Base-by-base conservation (phyloP, 2,329 filamentous ascomycete species). In the Pezicula neosporulosa region DNA sequence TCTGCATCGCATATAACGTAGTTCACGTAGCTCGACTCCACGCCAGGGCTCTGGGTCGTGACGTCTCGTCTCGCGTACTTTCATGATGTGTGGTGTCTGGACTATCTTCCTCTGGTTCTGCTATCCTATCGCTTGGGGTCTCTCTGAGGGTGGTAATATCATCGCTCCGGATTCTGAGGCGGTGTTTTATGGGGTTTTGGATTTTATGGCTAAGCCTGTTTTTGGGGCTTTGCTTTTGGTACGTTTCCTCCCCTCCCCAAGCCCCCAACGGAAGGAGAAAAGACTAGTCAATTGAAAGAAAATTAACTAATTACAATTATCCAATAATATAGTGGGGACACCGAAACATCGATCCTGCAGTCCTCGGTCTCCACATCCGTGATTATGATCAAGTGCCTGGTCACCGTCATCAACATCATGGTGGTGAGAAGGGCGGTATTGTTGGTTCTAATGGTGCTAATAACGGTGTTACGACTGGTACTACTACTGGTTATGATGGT, bases 161-260 rank as follows among this genome's bases (percentile, higher is more conserved):
- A 85, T 87, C 47, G 68, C 83, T 2, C 79, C 82, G 0, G 85
- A 89, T 61, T 81, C 79, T 0, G 85, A 89, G 62, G 82, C 82
- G 10, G 69, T 86, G 51, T 86, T 88, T 64, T 89, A 89, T 62
- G 83, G 84, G 39, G 69, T 87, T 3, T 73, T 89, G 0, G 85
- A 89, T 28, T 28, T 28, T 9, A 5, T 28, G 6, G 27, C 27
- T 5, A 28, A 28, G 27, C 27, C 27, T 28, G 9, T 28, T 6
- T 28, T 28, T 9, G 27, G 27, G 9, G 27, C 27, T 28, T 28
- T 28, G 27, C 27, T 28, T 28, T 6, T 15, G 6, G 36, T 38
- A 38, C 4, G 13, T n/a, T 6, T 38, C 15, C 15, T 5, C 15
- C 15, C n/a, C 3, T 3, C 38, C 7, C 18, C 7, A 16, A n/a